phyloP scores from a whole-genome alignment of 345 rosid genomes.

The Anastatica hierochuntica region DNA sequence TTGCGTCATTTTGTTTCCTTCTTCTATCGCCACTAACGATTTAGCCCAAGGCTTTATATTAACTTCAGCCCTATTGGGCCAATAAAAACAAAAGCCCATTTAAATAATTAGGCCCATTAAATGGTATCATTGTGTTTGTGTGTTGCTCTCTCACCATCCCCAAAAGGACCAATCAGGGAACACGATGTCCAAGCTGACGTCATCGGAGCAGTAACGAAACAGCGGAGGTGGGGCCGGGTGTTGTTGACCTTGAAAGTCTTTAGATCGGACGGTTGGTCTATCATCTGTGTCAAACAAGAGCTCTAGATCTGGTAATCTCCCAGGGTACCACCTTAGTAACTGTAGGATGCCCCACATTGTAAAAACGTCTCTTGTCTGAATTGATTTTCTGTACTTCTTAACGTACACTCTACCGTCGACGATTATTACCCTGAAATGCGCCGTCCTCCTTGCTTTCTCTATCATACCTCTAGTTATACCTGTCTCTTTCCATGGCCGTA shows the following conservation, averaged over 20 bases:
- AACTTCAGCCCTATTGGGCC: slow-evolving; percentile 41
- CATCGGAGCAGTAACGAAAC: slow-evolving; percentile 53
- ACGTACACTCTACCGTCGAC: slow-evolving; percentile 47
- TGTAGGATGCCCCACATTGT: slow-evolving; percentile 71
- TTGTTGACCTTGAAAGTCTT: slow-evolving; percentile 28
- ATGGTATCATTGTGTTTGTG: too few species aligned
- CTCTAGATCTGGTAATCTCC: slow-evolving; percentile 58
- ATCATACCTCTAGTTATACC: slow-evolving; percentile 57
- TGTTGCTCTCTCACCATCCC: slow-evolving; percentile 89
- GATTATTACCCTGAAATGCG: slow-evolving; percentile 52
- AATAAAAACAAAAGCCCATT: too few species aligned
- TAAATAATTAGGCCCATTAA: too few species aligned
- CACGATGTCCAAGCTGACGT: slow-evolving; percentile 43
- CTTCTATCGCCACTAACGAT: slow-evolving; percentile 25
- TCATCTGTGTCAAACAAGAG: slow-evolving; percentile 60
- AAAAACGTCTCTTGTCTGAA: slow-evolving; percentile 43
- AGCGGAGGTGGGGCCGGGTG: slow-evolving; percentile 49
- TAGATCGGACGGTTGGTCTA: slow-evolving; percentile 33
- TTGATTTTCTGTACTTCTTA: slow-evolving; percentile 38
- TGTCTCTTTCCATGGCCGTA: slow-evolving; percentile 49
- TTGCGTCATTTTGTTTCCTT: slow-evolving; percentile 23
- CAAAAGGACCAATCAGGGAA: slow-evolving; percentile 86
- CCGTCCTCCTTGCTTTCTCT: slow-evolving; percentile 37
- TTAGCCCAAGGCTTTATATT: slow-evolving; percentile 34
- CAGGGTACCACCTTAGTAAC: slow-evolving; percentile 62